These are phyloP conservation scores for Aspergillus sclerotiicarbonarius DNA, from an alignment of 495 filamentous ascomycete species.

Conservation along the genomic window DNA sequence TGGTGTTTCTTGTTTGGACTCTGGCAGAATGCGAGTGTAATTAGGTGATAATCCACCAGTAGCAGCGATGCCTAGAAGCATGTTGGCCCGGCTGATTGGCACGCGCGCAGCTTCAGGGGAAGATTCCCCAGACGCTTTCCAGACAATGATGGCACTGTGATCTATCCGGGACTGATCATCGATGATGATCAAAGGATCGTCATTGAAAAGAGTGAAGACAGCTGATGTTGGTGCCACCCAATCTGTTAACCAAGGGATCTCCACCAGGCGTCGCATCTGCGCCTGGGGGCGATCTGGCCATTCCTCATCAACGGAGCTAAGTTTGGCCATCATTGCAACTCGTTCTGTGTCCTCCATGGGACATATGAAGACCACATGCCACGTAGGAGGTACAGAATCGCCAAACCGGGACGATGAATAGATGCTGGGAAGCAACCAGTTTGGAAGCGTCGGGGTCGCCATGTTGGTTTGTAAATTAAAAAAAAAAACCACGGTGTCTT, in stretches of 20 bases:
- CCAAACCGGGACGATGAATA: background rate
- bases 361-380: slow-evolving; percentile 3
- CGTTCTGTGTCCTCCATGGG: slow-evolving; percentile 2
- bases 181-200: background rate
- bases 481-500: background rate
- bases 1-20: background rate
- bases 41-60: background rate
- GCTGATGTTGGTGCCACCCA: background rate
- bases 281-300: background rate
- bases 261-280: background rate
- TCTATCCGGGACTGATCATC: background rate
- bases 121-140: background rate
- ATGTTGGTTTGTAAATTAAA: background rate
- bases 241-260: background rate
- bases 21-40: background rate
- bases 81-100: background rate
- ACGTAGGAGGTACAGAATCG: background rate
- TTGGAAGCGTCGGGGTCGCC: background rate
- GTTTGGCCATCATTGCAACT: background rate
- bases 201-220: background rate
- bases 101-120: background rate
- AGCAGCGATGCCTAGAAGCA: background rate
- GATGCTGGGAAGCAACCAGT: background rate
- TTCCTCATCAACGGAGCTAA: background rate
- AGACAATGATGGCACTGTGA: background rate